Evolutionary conservation across 169 alveolate species (phyloP).

Genomic region (Theileria parva): DNA sequence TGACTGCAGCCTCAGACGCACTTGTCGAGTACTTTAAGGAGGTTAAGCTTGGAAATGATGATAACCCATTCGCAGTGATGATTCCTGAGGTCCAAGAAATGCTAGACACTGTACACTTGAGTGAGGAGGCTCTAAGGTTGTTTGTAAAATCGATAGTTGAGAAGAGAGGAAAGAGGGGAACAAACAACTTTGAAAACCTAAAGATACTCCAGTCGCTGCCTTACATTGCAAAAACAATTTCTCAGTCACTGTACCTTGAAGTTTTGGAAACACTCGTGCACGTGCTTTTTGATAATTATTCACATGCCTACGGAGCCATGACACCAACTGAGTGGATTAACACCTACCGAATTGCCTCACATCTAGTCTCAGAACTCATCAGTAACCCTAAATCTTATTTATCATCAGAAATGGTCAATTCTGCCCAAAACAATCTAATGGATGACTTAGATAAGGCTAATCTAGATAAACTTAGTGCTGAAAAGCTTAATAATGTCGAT

Average conservation of each 20-base stretch:
- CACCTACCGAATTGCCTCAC: constrained; percentile 74
- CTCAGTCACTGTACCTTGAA: constrained; percentile 79
- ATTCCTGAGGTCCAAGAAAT: constrained; percentile 73
- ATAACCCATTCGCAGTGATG: constrained; percentile 56
- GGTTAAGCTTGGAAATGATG: constrained; percentile 42
- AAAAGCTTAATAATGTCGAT: constrained; percentile 12
- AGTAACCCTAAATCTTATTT: constrained; percentile 71
- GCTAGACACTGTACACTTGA: constrained; percentile 73
- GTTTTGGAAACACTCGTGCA: constrained; percentile 84
- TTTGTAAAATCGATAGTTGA: constrained; percentile 84
- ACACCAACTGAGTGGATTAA: constrained; percentile 80
- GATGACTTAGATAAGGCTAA: constrained; percentile 21
- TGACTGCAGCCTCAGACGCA: constrained; percentile 64
- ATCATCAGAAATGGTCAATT: constrained; percentile 58
- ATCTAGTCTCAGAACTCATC: constrained; percentile 70
- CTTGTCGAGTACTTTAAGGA: constrained; percentile 25
- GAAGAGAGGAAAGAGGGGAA: constrained; percentile 87
- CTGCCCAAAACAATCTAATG: constrained; percentile 14
- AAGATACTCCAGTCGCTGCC: constrained; percentile 79
- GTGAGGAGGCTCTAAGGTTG: constrained; percentile 77
- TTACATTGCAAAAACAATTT: constrained; percentile 80
- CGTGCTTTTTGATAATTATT: constrained; percentile 84
- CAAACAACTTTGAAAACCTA: constrained; percentile 84
- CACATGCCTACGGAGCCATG: constrained; percentile 85
- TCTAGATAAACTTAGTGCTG: no score